Evolutionary conservation across 345 rosid genomes (phyloP), one percentile per base, ranked within the genome.

Genomic region (Gossypium stocksii): DNA sequence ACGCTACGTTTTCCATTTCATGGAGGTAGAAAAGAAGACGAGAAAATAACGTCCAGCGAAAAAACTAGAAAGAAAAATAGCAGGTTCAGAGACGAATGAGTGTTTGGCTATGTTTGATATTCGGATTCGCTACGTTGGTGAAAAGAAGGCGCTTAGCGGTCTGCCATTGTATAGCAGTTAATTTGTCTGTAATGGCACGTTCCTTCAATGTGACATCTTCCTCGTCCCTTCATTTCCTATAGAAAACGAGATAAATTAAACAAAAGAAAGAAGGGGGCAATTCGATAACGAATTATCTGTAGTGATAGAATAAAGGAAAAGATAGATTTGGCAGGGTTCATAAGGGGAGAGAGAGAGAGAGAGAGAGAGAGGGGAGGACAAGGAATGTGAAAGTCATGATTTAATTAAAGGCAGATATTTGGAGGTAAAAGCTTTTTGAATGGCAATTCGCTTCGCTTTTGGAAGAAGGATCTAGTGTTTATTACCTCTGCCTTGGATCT

Each of bases 401-500:
- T 46, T 46, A 61, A 38, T 22, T 38, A n/a, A 17, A 38, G 70
- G 74, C 65, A n/a, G 48, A 13, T 69, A 75, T 72, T 79, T 44
- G 72, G 27, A 73, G 71, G 56, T 59, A 63, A 73, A 63, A 70
- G 14, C 9, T 20, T 11, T 46, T 62, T 17, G 2, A 60, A 66
- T 77, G 64, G 64, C 53, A 29, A 58, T 12, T 74, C 73, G 64
- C 12, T 27, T 27, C 59, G 71, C 80, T 53, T 83, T 76, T 41
- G 27, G 54, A 27, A 27, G 19, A n/a, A 57, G 61, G 60, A 76
- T 61, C 84, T 78, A 71, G 79, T 79, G 80, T 73, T 75, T 46
- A 76, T 53, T 66, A 68, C 60, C 71, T 77, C 77, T 45, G 80
- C 63, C 41, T 80, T 27, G 77, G 71, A 77, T 79, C 86, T 58